Percentiles rank a stretch among this genome's conserved stretches.
Evolutionary conservation across 257 asterid genomes (phyloP).

Genomic region (Agastache rugosa): DNA sequence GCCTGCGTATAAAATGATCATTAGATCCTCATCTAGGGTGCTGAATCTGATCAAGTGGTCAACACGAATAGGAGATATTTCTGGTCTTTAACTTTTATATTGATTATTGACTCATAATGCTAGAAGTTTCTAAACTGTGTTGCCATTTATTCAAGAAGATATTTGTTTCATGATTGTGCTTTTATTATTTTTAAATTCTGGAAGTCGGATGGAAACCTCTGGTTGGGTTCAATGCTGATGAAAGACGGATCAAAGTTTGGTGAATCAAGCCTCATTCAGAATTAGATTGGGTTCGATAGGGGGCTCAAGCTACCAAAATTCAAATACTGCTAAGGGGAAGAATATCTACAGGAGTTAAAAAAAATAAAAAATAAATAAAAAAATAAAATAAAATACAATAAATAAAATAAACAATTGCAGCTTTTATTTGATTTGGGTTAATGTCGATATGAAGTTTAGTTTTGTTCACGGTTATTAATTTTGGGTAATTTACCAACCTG

Average conservation of each 20-base stretch:
- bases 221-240: slow-evolving; percentile 8
- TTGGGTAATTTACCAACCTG: not conserved
- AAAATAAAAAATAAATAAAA: too few relatives aligned
- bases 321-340: not conserved
- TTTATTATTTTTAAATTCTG: not conserved
- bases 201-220: not conserved
- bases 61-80: slow-evolving; percentile 6
- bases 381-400: too few relatives aligned
- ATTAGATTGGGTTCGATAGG: not conserved
- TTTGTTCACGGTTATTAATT: not conserved
- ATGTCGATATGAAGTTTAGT: too few relatives aligned
- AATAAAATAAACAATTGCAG: not conserved
- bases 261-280: not conserved
- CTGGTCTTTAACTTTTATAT: slow-evolving; percentile 24
- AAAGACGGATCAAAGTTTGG: slow-evolving; percentile 3
- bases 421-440: slow-evolving; percentile 2
- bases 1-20: slow-evolving; percentile 12
- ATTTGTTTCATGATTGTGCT: slow-evolving; percentile 4
- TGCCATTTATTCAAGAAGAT: slow-evolving; percentile 12
- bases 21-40: not conserved
- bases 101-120: not conserved
- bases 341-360: too few relatives aligned
- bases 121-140: not conserved
- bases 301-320: not conserved
- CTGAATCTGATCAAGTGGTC: slow-evolving; percentile 19